phyloP scores from a whole-genome alignment of 192 early-diverging fungal genomes.

The Backusella circina region DNA sequence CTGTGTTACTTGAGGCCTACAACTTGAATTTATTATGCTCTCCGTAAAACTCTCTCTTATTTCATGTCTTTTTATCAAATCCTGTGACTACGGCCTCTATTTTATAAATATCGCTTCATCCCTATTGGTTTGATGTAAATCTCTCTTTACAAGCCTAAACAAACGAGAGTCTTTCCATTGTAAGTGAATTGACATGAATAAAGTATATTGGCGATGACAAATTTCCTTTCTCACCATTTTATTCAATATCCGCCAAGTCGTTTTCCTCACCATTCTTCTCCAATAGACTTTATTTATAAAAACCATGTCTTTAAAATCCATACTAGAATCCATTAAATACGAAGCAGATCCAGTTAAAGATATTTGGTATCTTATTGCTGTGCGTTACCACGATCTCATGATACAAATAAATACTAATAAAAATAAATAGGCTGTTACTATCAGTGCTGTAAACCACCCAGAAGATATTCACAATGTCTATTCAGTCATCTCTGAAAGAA shows the following conservation, averaged over 20 bases:
- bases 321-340: not conserved
- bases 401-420: not conserved
- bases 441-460: constrained; percentile 17
- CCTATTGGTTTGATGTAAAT: not conserved
- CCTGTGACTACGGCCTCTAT: too few species aligned
- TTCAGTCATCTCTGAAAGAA: not conserved
- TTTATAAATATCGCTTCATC: too few species aligned
- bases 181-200: not conserved
- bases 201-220: not conserved
- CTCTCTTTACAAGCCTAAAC: not conserved
- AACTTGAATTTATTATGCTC: too few species aligned
- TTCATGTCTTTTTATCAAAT: too few species aligned
- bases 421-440: constrained; percentile 15
- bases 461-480: constrained; percentile 17
- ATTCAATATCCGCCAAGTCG: not conserved
- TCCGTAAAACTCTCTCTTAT: too few species aligned
- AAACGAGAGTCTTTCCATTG: not conserved
- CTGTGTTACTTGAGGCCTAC: too few species aligned
- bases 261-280: not conserved
- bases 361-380: constrained; percentile 5
- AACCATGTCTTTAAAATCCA: not conserved
- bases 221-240: not conserved
- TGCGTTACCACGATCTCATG: not conserved
- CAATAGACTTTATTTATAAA: not conserved
- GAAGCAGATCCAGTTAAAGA: not conserved